Base-by-base conservation (phyloP, 2,329 filamentous ascomycete genomes). In the Cordyceps farinosa region DNA sequence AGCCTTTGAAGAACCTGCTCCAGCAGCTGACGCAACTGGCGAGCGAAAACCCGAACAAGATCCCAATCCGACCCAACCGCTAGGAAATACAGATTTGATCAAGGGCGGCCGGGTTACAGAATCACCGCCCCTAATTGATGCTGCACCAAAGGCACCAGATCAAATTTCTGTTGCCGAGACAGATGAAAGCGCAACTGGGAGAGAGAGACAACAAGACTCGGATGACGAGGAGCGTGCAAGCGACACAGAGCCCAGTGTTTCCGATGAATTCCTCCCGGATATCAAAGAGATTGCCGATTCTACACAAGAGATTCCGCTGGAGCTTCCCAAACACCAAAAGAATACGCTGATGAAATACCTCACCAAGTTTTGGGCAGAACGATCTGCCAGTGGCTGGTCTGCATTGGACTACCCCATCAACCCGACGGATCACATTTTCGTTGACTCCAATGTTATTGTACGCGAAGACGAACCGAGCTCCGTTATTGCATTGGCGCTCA, bases 401-500 rank as follows among this genome's bases (percentile, higher is more conserved):
- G 86, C 90, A 29, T 83, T 99, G 27, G 95, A 99, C 61, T 99
- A 99, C 70, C 96, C 96, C 3, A 84, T 98, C 66, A 90, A 86
- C 67, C 82, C 89, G 52, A 91, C 89, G 17, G 95, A 99, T 73
- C 95, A 99, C 74, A 93, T 99, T 54, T 98, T 98, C 77, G 90
- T 92, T 61, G 93, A 99, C 76, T 96, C 92, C 9, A 92, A 99
- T 74, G 93, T 99, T 66, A 96, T 99, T 68, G 92, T 99, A 44
- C 88, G 95, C 45, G 95, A 99, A 75, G 95, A 99, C 73, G 95
- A 99, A 76, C 95, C 95, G 3, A 97, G 92, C 71, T 98, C 95
- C 2, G 84, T 99, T 47, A 95, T 99, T 70, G 95, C 96, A 0
- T 91, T 99, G 71, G 92, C 94, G 1, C 80, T 99, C 27, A 92